Percentiles rank a stretch among this genome's conserved stretches.
These are phyloP conservation scores for Cucurbitaria berberidis DNA, from an alignment of 2,329 filamentous ascomycete genomes.

Conservation along the genomic window DNA sequence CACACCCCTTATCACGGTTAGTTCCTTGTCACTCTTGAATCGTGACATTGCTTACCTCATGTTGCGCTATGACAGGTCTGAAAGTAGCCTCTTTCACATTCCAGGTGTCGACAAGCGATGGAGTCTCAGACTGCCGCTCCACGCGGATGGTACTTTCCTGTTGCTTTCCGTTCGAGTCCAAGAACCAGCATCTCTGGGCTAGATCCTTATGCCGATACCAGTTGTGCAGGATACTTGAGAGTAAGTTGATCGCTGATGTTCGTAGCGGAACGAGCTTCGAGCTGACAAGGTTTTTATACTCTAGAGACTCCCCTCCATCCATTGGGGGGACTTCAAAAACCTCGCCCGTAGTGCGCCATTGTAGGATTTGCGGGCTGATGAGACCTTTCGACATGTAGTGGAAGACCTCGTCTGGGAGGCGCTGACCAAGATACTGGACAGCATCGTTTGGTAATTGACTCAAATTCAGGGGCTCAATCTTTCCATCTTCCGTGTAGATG, in stretches of 20 bases:
- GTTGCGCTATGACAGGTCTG: constrained; percentile 49
- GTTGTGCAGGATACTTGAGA: constrained; percentile 80
- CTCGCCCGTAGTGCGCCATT: constrained; percentile 81
- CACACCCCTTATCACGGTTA: constrained; percentile 29
- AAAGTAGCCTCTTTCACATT: constrained; percentile 69
- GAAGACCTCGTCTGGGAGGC: constrained; percentile 86
- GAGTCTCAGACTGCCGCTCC: constrained; percentile 60
- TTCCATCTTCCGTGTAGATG: constrained; percentile 77
- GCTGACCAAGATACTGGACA: constrained; percentile 87
- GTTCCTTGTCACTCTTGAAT: neutral
- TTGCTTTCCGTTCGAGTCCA: constrained; percentile 33
- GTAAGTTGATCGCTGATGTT: constrained; percentile 76
- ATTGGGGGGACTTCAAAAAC: constrained; percentile 82
- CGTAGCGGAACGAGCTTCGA: constrained; percentile 75
- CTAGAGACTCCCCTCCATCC: constrained; percentile 78
- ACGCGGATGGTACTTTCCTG: constrained; percentile 68
- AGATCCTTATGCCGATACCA: constrained; percentile 84
- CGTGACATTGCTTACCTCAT: constrained; percentile 22
- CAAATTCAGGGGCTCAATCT: constrained; percentile 74
- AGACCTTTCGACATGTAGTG: constrained; percentile 87
- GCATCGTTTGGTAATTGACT: constrained; percentile 80
- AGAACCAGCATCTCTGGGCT: constrained; percentile 80
- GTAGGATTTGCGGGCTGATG: constrained; percentile 78
- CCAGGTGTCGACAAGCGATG: constrained; percentile 69
- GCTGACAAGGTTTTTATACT: constrained; percentile 81